Evolutionary conservation across 345 rosid genomes (phyloP).

Genomic region (Boechera retrofracta): DNA sequence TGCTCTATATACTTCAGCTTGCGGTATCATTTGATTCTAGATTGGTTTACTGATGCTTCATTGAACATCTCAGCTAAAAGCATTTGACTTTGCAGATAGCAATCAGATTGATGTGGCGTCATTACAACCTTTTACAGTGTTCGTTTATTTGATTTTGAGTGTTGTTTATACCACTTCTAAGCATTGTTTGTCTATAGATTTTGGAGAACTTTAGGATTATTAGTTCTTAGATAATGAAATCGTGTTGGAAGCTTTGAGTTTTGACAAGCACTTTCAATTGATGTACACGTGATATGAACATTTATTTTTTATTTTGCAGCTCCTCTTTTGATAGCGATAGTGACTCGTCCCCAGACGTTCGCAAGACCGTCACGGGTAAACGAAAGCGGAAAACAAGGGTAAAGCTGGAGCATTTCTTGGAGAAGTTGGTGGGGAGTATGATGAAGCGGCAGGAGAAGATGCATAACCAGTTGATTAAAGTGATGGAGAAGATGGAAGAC

Average conservation of each 20-base stretch:
- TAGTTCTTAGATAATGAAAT: neutral
- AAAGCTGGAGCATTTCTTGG: conserved; percentile 59
- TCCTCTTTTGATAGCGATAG: conserved; percentile 53
- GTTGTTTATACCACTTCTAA: conserved; percentile 16
- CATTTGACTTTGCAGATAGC: conserved; percentile 11
- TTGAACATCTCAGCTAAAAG: conserved; percentile 11
- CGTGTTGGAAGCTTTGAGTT: conserved; percentile 13
- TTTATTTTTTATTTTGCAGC: conserved; percentile 47
- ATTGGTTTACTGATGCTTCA: neutral
- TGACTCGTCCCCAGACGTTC: conserved; percentile 37
- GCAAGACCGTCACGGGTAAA: conserved; percentile 50
- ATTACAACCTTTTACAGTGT: conserved; percentile 21
- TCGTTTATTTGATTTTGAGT: conserved; percentile 26
- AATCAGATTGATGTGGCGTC: conserved; percentile 26
- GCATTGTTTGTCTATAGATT: neutral
- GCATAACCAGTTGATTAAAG: conserved; percentile 69
- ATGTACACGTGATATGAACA: conserved; percentile 2
- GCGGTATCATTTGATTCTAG: neutral
- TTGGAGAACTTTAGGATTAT: conserved; percentile 1
- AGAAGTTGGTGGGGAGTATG: conserved; percentile 57
- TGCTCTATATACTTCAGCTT: neutral
- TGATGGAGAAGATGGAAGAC: conserved; percentile 67
- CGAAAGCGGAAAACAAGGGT: conserved; percentile 58
- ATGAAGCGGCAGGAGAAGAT: conserved; percentile 83
- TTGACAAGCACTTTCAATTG: neutral